Percentiles rank a stretch among this genome's conserved stretches.
phyloP scores from a whole-genome alignment of 257 asterid genomes.

The Oldenlandia corymbosa region DNA sequence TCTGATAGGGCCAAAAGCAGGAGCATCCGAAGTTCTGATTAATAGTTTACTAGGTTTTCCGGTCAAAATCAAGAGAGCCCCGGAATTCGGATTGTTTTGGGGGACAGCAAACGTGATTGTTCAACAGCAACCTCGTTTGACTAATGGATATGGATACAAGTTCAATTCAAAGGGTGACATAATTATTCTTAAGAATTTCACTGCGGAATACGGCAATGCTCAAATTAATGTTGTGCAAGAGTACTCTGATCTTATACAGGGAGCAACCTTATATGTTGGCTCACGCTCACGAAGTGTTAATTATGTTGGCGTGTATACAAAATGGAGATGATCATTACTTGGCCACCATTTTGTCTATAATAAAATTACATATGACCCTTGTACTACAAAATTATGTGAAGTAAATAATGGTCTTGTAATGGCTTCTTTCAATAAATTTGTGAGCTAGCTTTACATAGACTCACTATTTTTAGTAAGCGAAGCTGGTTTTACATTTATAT shows the following conservation, averaged over 20 bases:
- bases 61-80: background rate
- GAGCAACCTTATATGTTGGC: background rate
- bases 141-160: background rate
- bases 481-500: no score
- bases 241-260: background rate
- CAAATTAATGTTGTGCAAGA: background rate
- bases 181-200: no score
- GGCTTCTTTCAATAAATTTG: no score
- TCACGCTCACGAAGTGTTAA: background rate
- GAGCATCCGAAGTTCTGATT: background rate
- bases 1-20: background rate
- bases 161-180: background rate
- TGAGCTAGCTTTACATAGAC: no score
- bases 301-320: background rate
- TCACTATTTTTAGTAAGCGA: no score
- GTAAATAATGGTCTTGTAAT: no score
- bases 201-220: background rate
- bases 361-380: no score
- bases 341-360: no score
- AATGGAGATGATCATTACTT: no score
- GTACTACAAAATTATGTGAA: no score
- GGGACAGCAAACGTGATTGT: background rate
- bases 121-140: background rate
- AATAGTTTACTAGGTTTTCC: background rate
- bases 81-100: background rate